phyloP scores from a whole-genome alignment of 73 alveolate species.

The Paramecium sonneborni region DNA sequence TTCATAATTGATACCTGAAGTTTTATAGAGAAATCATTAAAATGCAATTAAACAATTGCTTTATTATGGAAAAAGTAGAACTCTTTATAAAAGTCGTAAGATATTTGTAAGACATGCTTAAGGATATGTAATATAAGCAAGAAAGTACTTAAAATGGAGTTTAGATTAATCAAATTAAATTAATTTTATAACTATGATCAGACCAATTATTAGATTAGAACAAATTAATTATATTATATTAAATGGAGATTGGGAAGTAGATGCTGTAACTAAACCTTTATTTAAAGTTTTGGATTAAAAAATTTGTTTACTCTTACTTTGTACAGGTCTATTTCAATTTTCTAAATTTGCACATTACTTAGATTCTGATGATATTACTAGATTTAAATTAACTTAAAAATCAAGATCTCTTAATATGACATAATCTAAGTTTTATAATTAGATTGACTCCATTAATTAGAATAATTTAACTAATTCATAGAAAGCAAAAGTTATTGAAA shows the following conservation, averaged over 20 bases:
- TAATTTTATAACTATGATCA: not conserved
- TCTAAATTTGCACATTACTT: not conserved
- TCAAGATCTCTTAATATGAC: not conserved
- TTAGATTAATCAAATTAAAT: not conserved
- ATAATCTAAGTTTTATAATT: not conserved
- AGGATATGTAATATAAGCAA: not conserved
- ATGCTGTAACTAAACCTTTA: not conserved
- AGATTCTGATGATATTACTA: not conserved
- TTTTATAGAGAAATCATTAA: not conserved
- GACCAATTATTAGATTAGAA: slow-evolving; percentile 9
- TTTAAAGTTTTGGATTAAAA: not conserved
- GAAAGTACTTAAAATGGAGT: not conserved
- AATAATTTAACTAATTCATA: not conserved
- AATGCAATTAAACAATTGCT: not conserved
- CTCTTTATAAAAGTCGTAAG: not conserved
- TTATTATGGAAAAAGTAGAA: not conserved
- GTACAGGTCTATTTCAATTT: not conserved
- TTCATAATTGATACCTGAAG: not conserved
- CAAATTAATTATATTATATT: not conserved
- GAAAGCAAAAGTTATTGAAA: not conserved
- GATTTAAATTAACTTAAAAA: not conserved
- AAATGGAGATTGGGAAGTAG: slow-evolving; percentile 8
- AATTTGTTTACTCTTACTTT: not conserved
- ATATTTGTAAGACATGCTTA: not conserved
- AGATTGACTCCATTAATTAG: not conserved